phyloP scores from a whole-genome alignment of 208 protist genomes.

The Leishmania tropica region DNA sequence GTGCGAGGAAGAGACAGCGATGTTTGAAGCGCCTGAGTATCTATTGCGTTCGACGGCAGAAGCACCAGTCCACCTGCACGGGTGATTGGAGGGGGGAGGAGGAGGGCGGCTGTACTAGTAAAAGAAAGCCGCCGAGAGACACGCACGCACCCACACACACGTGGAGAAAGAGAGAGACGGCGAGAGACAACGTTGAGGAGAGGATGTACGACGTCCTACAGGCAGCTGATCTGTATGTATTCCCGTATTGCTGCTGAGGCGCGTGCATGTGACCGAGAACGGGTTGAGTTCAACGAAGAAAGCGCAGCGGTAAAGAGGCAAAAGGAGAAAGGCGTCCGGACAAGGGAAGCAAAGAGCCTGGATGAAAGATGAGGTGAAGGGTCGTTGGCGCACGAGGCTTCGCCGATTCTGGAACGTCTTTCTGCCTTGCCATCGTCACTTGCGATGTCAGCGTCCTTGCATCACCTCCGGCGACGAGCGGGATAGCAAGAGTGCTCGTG shows the following conservation, averaged over 20 bases:
- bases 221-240: neutral
- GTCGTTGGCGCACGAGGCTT: neutral
- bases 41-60: neutral
- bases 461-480: neutral
- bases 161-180: constrained; percentile 2
- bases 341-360: neutral
- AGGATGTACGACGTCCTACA: neutral
- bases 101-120: neutral
- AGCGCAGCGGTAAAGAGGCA: neutral
- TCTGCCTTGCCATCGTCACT: neutral
- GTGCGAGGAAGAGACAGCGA: neutral
- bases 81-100: neutral
- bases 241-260: neutral
- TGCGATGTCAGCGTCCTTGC: neutral
- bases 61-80: neutral
- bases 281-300: neutral
- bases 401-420: neutral
- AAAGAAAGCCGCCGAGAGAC: neutral
- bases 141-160: neutral
- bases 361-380: neutral
- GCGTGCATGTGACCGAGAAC: neutral
- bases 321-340: neutral
- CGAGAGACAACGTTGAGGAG: neutral
- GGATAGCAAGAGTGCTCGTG: neutral
- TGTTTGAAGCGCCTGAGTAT: neutral